Evolutionary conservation across 2,329 filamentous ascomycete species (phyloP).

Genomic region (Mariannaea elegans): DNA sequence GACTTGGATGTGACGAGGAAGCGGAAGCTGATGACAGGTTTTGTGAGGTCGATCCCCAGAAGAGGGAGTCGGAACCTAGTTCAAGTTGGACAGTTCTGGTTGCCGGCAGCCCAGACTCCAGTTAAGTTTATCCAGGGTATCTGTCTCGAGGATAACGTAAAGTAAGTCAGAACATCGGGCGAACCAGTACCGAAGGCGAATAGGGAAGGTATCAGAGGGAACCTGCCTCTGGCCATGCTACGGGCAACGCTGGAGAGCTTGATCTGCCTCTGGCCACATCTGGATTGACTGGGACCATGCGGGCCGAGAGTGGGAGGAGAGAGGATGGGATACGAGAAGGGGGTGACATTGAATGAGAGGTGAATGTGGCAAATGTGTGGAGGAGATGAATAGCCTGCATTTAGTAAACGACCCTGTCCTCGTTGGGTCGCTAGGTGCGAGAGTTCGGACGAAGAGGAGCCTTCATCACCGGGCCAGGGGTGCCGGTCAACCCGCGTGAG

Average conservation of each 20-base stretch:
- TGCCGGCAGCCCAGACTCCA: constrained; percentile 8
- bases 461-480: constrained; percentile 28
- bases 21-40: constrained; percentile 9
- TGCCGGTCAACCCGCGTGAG: constrained; percentile 15
- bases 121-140: neutral
- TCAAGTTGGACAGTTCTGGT: neutral
- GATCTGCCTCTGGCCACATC: constrained; percentile 24
- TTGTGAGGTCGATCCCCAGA: constrained; percentile 10
- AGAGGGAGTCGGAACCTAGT: constrained; percentile 7
- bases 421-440: constrained; percentile 17
- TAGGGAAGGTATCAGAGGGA: constrained; percentile 13
- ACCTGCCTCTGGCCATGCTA: too few species aligned
- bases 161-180: constrained; percentile 20
- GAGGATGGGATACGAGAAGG: constrained; percentile 7
- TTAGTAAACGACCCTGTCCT: constrained; percentile 30
- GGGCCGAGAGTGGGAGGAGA: constrained; percentile 19
- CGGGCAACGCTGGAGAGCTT: neutral
- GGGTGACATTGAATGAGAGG: constrained; percentile 17
- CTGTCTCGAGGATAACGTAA: neutral
- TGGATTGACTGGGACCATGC: constrained; percentile 21
- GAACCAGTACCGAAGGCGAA: constrained; percentile 18
- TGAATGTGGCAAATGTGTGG: constrained; percentile 20
- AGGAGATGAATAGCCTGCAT: constrained; percentile 31
- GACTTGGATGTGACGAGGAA: neutral
- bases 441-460: constrained; percentile 35